Conservation (phyloP, 78 protist species). For the Dictyostelium brefeldianum region DNA sequence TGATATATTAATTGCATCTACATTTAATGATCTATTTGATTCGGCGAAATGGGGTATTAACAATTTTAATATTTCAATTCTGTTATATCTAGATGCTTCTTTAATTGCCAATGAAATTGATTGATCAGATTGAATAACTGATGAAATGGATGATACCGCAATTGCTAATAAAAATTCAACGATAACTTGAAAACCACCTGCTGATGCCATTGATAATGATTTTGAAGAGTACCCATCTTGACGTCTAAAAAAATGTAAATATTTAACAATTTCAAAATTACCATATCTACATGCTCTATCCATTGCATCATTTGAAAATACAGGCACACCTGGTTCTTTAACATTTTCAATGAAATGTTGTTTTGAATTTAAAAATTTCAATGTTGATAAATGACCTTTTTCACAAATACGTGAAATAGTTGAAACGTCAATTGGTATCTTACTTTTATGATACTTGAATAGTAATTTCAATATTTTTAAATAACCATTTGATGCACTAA, state of each 20-base stretch:
- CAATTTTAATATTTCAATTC: not conserved
- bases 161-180: not conserved
- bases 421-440: not conserved
- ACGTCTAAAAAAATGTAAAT: not conserved
- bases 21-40: not conserved
- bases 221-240: not conserved
- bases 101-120: not conserved
- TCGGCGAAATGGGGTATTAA: too few relatives aligned
- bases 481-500: not conserved
- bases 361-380: not conserved
- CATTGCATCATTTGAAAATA: not conserved
- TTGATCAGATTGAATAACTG: not conserved
- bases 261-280: constrained; percentile 16
- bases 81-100: not conserved
- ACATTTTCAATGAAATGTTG: not conserved
- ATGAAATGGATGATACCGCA: not conserved
- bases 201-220: not conserved
- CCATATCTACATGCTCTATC: constrained; percentile 5
- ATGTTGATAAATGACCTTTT: not conserved
- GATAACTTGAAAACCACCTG: not conserved
- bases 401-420: not conserved
- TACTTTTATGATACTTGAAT: not conserved
- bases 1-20: not conserved
- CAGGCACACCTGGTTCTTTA: too few relatives aligned
- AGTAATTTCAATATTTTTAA: not conserved